Conservation (phyloP, 306 rosid species). For the Leucaena leucocephala region DNA sequence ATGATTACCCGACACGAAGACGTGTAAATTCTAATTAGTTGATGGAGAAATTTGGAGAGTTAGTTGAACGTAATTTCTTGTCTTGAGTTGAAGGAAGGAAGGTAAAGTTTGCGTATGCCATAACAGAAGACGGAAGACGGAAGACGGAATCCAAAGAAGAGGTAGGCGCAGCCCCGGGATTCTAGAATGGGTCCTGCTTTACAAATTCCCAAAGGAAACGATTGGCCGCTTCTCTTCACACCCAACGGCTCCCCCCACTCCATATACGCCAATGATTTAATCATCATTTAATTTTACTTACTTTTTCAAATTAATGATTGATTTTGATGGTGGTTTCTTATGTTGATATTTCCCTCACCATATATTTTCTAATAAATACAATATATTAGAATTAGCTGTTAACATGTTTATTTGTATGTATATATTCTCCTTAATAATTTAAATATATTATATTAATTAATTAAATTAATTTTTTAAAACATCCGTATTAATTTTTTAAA, state of each 20-base stretch:
- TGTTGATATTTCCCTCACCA: neutral
- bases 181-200: neutral
- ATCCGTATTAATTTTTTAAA: too few relatives aligned
- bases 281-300: too few relatives aligned
- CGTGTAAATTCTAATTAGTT: neutral
- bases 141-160: neutral
- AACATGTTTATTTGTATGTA: too few relatives aligned
- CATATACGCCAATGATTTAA: neutral
- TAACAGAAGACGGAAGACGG: too few relatives aligned
- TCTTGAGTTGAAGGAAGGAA: neutral
- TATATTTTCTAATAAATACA: neutral
- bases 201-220: too few relatives aligned
- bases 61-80: neutral
- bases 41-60: neutral
- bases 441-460: too few relatives aligned
- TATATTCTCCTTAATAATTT: too few relatives aligned
- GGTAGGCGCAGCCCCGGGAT: neutral
- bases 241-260: too few relatives aligned
- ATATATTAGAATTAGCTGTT: too few relatives aligned
- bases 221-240: neutral
- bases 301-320: neutral
- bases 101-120: neutral
- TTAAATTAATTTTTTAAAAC: too few relatives aligned
- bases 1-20: neutral
- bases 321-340: neutral